These are phyloP conservation scores for Chalciporus chontae DNA, from an alignment of 768 basidiomycete genomes.

Conservation along the genomic window DNA sequence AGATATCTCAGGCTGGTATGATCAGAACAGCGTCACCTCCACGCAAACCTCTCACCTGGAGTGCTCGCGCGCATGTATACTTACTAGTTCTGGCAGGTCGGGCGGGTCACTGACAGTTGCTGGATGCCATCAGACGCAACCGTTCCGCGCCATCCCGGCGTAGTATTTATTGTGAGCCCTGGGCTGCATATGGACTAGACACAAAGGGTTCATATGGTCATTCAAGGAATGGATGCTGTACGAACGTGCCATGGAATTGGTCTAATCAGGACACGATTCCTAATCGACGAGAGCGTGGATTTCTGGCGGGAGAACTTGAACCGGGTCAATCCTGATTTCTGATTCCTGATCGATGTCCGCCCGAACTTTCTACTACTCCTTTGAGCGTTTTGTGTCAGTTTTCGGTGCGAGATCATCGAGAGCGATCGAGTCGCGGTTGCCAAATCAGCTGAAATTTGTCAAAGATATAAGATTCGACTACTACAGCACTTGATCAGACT, in stretches of 20 bases:
- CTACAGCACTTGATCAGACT: neutral
- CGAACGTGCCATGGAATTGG: conserved; percentile 2
- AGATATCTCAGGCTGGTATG: no score
- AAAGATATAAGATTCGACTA: neutral
- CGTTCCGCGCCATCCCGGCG: conserved; percentile 11
- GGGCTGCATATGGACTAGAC: no score
- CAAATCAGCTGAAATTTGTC: no score
- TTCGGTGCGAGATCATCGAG: neutral
- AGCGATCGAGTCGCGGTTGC: no score
- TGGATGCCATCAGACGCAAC: neutral
- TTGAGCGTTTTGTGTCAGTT: neutral
- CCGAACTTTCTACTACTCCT: neutral
- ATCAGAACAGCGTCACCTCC: no score
- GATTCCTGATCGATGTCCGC: no score
- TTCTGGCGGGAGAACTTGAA: no score
- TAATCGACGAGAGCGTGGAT: neutral
- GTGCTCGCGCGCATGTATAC: no score
- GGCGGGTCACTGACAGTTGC: neutral
- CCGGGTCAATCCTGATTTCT: no score
- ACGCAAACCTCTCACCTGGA: no score
- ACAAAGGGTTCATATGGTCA: no score
- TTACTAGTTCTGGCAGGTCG: neutral
- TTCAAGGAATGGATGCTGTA: neutral
- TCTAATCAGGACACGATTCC: neutral
- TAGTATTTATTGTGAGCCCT: neutral